A percentile compares a stretch with the other conserved stretches of the same genome.
These are phyloP conservation scores for Solanum neorickii DNA, from an alignment of 257 asterid species.

Conservation along the genomic window DNA sequence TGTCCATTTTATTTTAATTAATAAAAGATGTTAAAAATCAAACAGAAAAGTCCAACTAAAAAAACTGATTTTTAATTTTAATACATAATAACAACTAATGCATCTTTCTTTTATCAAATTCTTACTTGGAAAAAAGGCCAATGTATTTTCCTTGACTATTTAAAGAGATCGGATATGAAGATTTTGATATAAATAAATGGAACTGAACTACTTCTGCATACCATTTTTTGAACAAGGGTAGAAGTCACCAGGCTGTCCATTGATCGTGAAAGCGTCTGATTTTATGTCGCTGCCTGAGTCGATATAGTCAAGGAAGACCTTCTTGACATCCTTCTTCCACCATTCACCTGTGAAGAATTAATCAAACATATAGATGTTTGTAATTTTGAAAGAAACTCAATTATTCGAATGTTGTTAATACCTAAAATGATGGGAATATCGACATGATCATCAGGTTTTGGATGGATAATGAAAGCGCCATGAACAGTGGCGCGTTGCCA, in stretches of 20 bases:
- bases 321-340: not conserved
- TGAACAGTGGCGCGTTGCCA: conserved; percentile 46
- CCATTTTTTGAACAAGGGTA: not conserved
- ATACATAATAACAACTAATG: too few relatives aligned
- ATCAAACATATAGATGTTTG: not conserved
- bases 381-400: too few relatives aligned
- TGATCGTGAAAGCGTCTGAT: not conserved
- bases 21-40: too few relatives aligned
- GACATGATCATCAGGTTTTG: not conserved
- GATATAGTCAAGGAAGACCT: not conserved
- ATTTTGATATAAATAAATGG: too few relatives aligned
- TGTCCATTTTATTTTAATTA: not conserved
- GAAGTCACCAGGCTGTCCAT: not conserved
- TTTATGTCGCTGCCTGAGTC: not conserved
- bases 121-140: too few relatives aligned
- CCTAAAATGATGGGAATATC: conserved; percentile 47
- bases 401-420: not conserved
- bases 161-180: too few relatives aligned
- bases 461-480: conserved; percentile 32
- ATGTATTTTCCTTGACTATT: too few relatives aligned
- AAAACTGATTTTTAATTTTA: too few relatives aligned
- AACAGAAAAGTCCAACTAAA: too few relatives aligned
- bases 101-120: too few relatives aligned
- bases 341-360: not conserved
- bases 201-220: not conserved